Evolutionary conservation across 306 rosid species (phyloP).

Genomic region (Gillenia trifoliata): DNA sequence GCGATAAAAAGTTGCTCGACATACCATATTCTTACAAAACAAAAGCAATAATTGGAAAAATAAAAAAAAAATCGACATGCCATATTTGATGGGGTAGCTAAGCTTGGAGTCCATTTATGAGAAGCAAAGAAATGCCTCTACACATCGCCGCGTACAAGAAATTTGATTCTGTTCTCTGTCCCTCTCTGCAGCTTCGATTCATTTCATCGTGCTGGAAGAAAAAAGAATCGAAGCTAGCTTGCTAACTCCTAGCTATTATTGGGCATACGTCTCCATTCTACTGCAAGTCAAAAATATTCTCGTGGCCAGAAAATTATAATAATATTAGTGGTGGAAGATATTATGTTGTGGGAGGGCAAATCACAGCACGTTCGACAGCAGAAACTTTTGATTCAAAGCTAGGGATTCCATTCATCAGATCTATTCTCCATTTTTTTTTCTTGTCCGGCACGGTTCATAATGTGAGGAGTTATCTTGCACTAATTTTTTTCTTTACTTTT

Average conservation of each 20-base stretch:
- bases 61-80: not conserved
- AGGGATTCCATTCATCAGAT: not conserved
- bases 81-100: not conserved
- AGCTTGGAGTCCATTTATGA: constrained; percentile 8
- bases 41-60: not conserved
- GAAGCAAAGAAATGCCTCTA: constrained; percentile 18
- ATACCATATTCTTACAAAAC: not conserved
- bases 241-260: not conserved
- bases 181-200: not conserved
- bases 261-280: not conserved
- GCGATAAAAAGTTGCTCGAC: not conserved
- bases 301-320: constrained; percentile 9
- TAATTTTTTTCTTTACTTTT: too few species aligned
- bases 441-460: too few species aligned
- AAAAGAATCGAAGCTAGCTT: not conserved
- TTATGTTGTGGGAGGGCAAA: constrained; percentile 7
- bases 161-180: not conserved
- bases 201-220: not conserved
- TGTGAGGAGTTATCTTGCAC: too few species aligned
- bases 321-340: constrained; percentile 26
- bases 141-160: constrained; percentile 41
- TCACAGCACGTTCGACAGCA: constrained; percentile 24
- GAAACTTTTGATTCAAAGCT: constrained; percentile 34
- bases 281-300: constrained; percentile 27
- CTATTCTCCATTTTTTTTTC: too few species aligned